These are phyloP conservation scores for Melampsora americana DNA, from an alignment of 1,284 basidiomycete species.

Conservation along the genomic window DNA sequence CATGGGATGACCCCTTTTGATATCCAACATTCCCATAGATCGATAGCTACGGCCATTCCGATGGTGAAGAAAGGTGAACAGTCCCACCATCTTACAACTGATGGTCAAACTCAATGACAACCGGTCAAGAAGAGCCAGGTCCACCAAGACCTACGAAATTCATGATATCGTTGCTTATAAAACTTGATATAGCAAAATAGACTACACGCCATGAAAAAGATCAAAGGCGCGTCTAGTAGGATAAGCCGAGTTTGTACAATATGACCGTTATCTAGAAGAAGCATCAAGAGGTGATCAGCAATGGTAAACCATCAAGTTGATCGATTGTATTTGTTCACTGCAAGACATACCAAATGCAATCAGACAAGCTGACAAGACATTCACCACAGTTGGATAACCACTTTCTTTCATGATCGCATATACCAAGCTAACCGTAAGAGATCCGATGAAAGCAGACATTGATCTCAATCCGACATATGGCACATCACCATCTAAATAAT, in stretches of 20 bases:
- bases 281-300: neutral
- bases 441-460: constrained; percentile 83
- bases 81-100: constrained; percentile 96
- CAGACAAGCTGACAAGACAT: constrained; percentile 29
- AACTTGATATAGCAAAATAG: constrained; percentile 95
- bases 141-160: constrained; percentile 89
- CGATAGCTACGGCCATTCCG: constrained; percentile 83
- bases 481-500: constrained; percentile 78
- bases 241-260: constrained; percentile 92
- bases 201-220: constrained; percentile 92
- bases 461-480: constrained; percentile 92
- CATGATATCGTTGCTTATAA: constrained; percentile 85
- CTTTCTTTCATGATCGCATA: constrained; percentile 97
- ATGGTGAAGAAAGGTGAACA: constrained; percentile 86
- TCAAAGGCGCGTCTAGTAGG: constrained; percentile 86
- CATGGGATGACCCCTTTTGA: constrained; percentile 76
- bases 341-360: constrained; percentile 33
- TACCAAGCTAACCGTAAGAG: constrained; percentile 81
- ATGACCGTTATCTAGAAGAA: constrained; percentile 80
- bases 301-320: constrained; percentile 9
- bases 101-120: constrained; percentile 90
- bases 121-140: constrained; percentile 88
- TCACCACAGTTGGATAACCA: constrained; percentile 71
- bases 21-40: constrained; percentile 91
- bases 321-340: constrained; percentile 44